Conservation (phyloP, 352 stramenopile species). For the Phytophthora citricola region DNA sequence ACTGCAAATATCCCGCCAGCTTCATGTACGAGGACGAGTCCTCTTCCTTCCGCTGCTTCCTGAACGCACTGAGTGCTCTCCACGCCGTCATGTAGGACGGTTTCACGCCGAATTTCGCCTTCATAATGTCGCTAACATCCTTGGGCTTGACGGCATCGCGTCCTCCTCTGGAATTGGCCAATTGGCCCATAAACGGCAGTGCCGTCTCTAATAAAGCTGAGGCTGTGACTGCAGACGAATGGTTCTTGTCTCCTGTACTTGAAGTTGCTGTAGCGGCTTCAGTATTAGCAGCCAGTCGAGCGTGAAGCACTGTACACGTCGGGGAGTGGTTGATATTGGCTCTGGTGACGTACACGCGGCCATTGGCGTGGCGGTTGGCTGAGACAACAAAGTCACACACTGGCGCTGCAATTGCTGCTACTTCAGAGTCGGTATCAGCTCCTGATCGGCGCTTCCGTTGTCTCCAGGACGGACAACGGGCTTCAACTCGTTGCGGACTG, state of each 20-base stretch:
- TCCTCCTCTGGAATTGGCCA: slow-evolving; percentile 40
- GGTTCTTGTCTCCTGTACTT: slow-evolving; percentile 14
- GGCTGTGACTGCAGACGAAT: slow-evolving; percentile 52
- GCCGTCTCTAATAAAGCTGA: slow-evolving; percentile 78
- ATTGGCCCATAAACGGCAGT: slow-evolving; percentile 67
- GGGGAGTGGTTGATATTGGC: slow-evolving; percentile 55
- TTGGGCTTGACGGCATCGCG: slow-evolving; percentile 68
- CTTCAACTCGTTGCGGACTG: slow-evolving; percentile 80
- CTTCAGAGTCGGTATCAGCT: slow-evolving; percentile 2
- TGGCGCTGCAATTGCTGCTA: slow-evolving; percentile 12
- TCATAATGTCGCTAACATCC: slow-evolving; percentile 85
- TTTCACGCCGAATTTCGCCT: slow-evolving; percentile 81
- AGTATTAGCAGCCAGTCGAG: slow-evolving; percentile 41
- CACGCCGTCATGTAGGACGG: slow-evolving; percentile 85
- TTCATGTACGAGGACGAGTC: slow-evolving; percentile 77
- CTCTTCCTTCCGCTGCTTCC: slow-evolving; percentile 71
- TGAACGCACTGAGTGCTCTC: slow-evolving; percentile 72
- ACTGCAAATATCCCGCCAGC: slow-evolving; percentile 66
- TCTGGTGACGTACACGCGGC: slow-evolving; percentile 75
- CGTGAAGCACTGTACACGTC: slow-evolving; percentile 56
- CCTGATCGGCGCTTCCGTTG: slow-evolving; percentile 56
- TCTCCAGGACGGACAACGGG: slow-evolving; percentile 80
- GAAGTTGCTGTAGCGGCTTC: slow-evolving; percentile 4
- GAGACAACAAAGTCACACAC: slow-evolving; percentile 78
- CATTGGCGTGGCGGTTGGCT: slow-evolving; percentile 80